Evolutionary conservation across 345 rosid genomes (phyloP).

Genomic region (Acer campestre): DNA sequence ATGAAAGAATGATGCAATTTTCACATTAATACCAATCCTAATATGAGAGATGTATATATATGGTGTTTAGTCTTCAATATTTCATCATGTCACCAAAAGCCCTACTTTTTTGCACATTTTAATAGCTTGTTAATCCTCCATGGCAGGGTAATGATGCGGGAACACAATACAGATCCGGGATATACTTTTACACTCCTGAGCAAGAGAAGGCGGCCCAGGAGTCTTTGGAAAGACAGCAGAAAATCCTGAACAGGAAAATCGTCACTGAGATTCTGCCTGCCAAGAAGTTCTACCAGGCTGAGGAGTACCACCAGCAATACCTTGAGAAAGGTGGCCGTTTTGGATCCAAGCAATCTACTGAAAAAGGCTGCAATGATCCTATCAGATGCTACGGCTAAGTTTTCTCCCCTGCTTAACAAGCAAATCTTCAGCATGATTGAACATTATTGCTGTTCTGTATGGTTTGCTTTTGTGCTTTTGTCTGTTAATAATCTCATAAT

Average conservation of each 20-base stretch:
- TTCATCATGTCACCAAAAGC: background rate
- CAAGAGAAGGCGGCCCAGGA: slow-evolving; percentile 80
- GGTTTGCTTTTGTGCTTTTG: background rate
- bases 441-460: background rate
- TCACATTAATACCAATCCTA: background rate
- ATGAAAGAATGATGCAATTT: background rate
- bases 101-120: background rate
- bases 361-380: slow-evolving; percentile 88
- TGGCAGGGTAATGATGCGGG: slow-evolving; percentile 93
- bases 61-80: background rate
- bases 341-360: slow-evolving; percentile 72
- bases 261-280: slow-evolving; percentile 88
- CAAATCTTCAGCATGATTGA: slow-evolving; percentile 5
- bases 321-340: slow-evolving; percentile 87
- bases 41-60: background rate
- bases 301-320: slow-evolving; percentile 93
- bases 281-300: slow-evolving; percentile 88
- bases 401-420: slow-evolving; percentile 2
- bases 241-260: slow-evolving; percentile 61
- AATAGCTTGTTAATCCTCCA: background rate
- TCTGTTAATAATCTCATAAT: background rate
- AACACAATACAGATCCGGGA: slow-evolving; percentile 88
- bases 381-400: slow-evolving; percentile 88
- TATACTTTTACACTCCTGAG: slow-evolving; percentile 74
- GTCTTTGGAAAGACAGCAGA: slow-evolving; percentile 66